These are phyloP conservation scores for Russula foetens DNA, from an alignment of 768 basidiomycete species.

Conservation along the genomic window DNA sequence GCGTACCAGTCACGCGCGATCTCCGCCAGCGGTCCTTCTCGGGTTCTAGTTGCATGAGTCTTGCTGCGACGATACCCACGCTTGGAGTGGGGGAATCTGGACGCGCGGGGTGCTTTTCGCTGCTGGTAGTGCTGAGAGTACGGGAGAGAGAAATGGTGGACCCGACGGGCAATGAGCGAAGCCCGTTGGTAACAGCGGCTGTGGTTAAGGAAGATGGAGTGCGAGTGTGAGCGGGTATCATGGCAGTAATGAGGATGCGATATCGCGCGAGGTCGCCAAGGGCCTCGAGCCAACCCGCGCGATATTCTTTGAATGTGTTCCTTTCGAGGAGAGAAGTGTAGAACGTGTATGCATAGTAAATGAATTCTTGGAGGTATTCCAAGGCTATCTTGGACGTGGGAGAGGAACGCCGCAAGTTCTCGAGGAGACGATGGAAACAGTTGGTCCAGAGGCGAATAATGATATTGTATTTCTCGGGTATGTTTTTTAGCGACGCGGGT, in stretches of 20 bases:
- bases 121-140: conserved; percentile 9
- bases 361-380: conserved; percentile 90
- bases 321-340: conserved; percentile 89
- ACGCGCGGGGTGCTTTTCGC: conserved; percentile 20
- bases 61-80: conserved; percentile 79
- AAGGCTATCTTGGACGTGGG: conserved; percentile 61
- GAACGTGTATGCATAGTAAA: conserved; percentile 91
- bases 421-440: conserved; percentile 84
- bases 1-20: conserved; percentile 94
- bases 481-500: conserved; percentile 80
- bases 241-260: conserved; percentile 90
- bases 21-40: conserved; percentile 89
- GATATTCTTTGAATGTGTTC: conserved; percentile 57
- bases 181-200: conserved; percentile 40
- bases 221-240: conserved; percentile 46
- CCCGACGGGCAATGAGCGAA: conserved; percentile 20
- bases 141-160: conserved; percentile 13
- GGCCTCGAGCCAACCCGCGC: conserved; percentile 88
- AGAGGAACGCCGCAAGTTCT: conserved; percentile 81
- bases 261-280: conserved; percentile 95
- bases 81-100: conserved; percentile 43
- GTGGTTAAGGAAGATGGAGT: conserved; percentile 39
- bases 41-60: conserved; percentile 76
- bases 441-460: conserved; percentile 89
- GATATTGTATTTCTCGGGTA: conserved; percentile 94